These are phyloP conservation scores for Persicaria tinctoria DNA, from an alignment of 148 eudicot genomes.

Conservation along the genomic window DNA sequence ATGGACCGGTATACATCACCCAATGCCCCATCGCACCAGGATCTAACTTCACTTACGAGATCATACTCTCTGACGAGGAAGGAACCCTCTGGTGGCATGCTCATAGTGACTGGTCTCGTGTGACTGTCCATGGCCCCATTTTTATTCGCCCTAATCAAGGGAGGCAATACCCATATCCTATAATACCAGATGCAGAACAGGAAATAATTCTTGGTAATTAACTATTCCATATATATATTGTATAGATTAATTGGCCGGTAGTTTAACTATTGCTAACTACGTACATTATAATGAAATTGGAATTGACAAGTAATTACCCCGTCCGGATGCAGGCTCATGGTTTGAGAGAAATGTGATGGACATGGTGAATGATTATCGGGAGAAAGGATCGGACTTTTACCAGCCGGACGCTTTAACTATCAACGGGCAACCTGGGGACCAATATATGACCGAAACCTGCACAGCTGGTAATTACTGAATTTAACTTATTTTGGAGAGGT, in stretches of 20 bases:
- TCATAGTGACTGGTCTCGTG: slow-evolving; percentile 22
- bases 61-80: slow-evolving; percentile 38
- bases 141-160: not conserved
- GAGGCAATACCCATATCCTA: not conserved
- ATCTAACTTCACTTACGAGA: slow-evolving; percentile 25
- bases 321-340: slow-evolving; percentile 13
- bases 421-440: slow-evolving; percentile 29
- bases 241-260: too few relatives aligned
- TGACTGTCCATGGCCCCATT: not conserved
- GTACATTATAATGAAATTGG: too few relatives aligned
- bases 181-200: slow-evolving; percentile 21
- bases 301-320: too few relatives aligned
- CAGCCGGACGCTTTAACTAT: slow-evolving; percentile 21
- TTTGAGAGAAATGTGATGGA: slow-evolving; percentile 22
- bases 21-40: slow-evolving; percentile 50
- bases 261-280: too few relatives aligned
- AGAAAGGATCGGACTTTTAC: slow-evolving; percentile 8
- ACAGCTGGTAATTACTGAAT: slow-evolving; percentile 1
- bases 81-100: slow-evolving; percentile 77
- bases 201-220: slow-evolving; percentile 25
- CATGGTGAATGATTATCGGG: slow-evolving; percentile 1
- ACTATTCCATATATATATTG: not conserved
- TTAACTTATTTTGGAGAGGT: too few relatives aligned
- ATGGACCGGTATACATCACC: slow-evolving; percentile 49
- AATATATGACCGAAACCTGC: slow-evolving; percentile 2